Percentiles rank a stretch among this genome's conserved stretches.
These are phyloP conservation scores for Candida glucosophila DNA, from an alignment of 1,139 yeast species.

Conservation along the genomic window DNA sequence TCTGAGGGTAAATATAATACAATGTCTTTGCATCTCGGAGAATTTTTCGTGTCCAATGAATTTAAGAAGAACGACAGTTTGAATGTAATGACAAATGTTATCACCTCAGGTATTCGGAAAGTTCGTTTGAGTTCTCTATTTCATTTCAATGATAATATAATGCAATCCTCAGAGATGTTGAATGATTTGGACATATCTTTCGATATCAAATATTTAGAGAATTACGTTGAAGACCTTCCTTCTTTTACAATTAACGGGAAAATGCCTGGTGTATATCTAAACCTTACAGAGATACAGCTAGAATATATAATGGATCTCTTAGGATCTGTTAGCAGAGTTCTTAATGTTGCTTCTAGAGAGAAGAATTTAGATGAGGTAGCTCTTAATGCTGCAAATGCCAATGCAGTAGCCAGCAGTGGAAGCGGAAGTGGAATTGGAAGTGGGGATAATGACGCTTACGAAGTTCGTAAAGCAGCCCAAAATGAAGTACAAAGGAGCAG, in stretches of 20 bases:
- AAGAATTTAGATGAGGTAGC: conserved; percentile 40
- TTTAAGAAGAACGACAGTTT: conserved; percentile 32
- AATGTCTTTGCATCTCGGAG: conserved; percentile 74
- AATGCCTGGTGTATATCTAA: conserved; percentile 58
- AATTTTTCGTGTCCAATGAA: conserved; percentile 60
- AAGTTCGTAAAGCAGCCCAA: not conserved
- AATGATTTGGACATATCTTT: conserved; percentile 62
- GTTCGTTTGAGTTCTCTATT: conserved; percentile 59
- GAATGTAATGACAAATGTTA: conserved; percentile 32
- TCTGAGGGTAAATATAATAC: conserved; percentile 41
- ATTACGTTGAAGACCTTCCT: conserved; percentile 33
- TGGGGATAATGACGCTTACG: conserved; percentile 1
- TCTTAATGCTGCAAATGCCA: conserved; percentile 54
- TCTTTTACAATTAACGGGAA: conserved; percentile 48
- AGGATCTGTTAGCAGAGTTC: conserved; percentile 51
- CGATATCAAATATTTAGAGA: conserved; percentile 48
- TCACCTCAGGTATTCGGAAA: conserved; percentile 63
- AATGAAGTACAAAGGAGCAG: too few species aligned
- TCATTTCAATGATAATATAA: conserved; percentile 32
- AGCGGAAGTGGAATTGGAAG: conserved; percentile 2
- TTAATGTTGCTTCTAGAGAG: conserved; percentile 28
- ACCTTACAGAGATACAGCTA: conserved; percentile 73
- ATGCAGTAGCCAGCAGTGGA: too few species aligned
- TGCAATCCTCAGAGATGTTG: conserved; percentile 58
- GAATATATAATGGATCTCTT: conserved; percentile 48